Evolutionary conservation across 108 stramenopile genomes (phyloP).

Genomic region (Conticribra guillardii): DNA sequence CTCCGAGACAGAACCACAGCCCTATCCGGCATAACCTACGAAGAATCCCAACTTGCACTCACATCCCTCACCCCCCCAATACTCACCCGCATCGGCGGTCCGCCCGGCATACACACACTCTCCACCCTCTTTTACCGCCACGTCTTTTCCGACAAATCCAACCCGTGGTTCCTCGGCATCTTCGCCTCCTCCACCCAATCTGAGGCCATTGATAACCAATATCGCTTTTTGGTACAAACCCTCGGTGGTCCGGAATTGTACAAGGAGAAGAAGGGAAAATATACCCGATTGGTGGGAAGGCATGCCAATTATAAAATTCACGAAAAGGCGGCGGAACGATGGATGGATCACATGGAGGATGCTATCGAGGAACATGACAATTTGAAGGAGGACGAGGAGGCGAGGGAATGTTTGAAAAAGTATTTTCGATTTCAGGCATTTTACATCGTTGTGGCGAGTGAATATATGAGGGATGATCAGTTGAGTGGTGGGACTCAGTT

Average conservation of each 20-base stretch:
- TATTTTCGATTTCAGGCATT: conserved; percentile 74
- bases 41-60: conserved; percentile 22
- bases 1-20: conserved; percentile 11
- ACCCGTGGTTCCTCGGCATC: conserved; percentile 77
- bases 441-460: conserved; percentile 80
- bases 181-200: conserved; percentile 74
- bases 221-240: conserved; percentile 76
- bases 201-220: conserved; percentile 85
- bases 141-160: conserved; percentile 63
- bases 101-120: conserved; percentile 54
- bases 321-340: conserved; percentile 62
- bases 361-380: conserved; percentile 65
- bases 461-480: conserved; percentile 80
- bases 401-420: conserved; percentile 22
- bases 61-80: conserved; percentile 53
- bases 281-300: conserved; percentile 74
- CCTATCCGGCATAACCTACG: conserved; percentile 42
- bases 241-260: conserved; percentile 84
- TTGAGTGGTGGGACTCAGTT: conserved; percentile 73
- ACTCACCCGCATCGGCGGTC: conserved; percentile 63
- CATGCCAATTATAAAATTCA: conserved; percentile 80
- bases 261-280: conserved; percentile 77
- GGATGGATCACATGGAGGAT: conserved; percentile 72
- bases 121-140: conserved; percentile 70
- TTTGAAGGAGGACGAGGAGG: conserved; percentile 49